phyloP scores from a whole-genome alignment of 345 rosid genomes.

The Cardiospermum halicacabum region DNA sequence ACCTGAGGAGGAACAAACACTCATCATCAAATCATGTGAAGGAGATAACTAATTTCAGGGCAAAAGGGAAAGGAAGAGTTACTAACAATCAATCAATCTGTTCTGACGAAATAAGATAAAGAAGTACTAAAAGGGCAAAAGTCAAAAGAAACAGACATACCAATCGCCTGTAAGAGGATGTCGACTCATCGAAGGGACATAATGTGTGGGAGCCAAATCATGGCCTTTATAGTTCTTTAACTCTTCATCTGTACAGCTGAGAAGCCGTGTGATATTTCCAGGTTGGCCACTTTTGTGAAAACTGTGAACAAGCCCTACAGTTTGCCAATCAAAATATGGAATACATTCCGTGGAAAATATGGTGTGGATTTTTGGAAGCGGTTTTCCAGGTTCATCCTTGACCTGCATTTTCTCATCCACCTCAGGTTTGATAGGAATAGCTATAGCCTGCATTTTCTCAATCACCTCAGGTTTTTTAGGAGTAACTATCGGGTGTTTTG shows the following conservation, averaged over 20 bases:
- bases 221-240: conserved; percentile 70
- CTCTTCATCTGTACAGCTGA: conserved; percentile 91
- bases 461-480: conserved; percentile 31
- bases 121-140: background rate
- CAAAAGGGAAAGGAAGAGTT: background rate
- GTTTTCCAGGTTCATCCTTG: conserved; percentile 38
- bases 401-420: conserved; percentile 31
- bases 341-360: conserved; percentile 93
- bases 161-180: conserved; percentile 97
- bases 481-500: conserved; percentile 46
- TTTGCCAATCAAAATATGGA: conserved; percentile 96
- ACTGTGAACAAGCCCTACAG: conserved; percentile 94
- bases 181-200: conserved; percentile 96
- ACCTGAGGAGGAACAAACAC: conserved; percentile 50
- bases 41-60: background rate
- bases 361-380: conserved; percentile 81
- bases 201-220: conserved; percentile 93
- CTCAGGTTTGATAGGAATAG: conserved; percentile 28
- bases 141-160: conserved; percentile 36
- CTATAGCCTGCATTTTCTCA: conserved; percentile 33
- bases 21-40: conserved; percentile 1
- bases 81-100: background rate
- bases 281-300: conserved; percentile 89
- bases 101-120: background rate
- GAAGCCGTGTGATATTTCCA: conserved; percentile 90